Conservation (phyloP, 164 flowering plant species). For the Vitis rotundifolia region DNA sequence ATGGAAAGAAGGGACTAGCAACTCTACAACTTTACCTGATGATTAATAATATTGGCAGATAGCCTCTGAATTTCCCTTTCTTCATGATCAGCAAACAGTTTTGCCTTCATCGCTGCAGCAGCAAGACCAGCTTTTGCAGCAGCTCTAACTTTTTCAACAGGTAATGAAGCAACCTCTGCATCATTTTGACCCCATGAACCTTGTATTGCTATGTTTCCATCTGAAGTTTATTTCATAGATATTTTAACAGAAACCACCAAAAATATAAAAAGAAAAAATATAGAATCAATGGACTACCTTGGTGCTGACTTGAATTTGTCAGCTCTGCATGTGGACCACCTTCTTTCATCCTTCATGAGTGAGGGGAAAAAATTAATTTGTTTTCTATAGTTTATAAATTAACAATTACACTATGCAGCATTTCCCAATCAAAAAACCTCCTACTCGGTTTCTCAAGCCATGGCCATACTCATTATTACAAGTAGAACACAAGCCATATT, state of each 20-base stretch:
- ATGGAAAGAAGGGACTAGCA: neutral
- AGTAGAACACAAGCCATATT: no score
- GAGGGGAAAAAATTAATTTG: constrained; percentile 1
- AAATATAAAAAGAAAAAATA: neutral
- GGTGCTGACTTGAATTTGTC: constrained; percentile 34
- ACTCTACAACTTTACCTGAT: constrained; percentile 57
- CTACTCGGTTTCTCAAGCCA: no score
- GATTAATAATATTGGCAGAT: constrained; percentile 85
- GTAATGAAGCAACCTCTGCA: constrained; percentile 36
- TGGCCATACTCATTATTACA: no score
- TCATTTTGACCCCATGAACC: constrained; percentile 37
- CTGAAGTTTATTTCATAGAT: constrained; percentile 17
- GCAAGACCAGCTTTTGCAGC: constrained; percentile 90
- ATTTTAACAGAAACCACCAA: neutral
- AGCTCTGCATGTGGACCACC: constrained; percentile 38
- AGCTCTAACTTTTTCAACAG: constrained; percentile 62
- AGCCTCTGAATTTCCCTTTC: constrained; percentile 98
- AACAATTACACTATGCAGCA: neutral
- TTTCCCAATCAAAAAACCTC: no score
- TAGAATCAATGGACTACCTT: constrained; percentile 36
- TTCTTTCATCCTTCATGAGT: constrained; percentile 51
- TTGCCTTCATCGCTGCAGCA: constrained; percentile 93
- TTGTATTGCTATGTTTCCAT: constrained; percentile 30
- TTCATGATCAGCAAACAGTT: constrained; percentile 94
- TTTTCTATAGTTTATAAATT: neutral